These are phyloP conservation scores for Zasmidium citrigriseum DNA, from an alignment of 2,329 filamentous ascomycete genomes.

Conservation along the genomic window DNA sequence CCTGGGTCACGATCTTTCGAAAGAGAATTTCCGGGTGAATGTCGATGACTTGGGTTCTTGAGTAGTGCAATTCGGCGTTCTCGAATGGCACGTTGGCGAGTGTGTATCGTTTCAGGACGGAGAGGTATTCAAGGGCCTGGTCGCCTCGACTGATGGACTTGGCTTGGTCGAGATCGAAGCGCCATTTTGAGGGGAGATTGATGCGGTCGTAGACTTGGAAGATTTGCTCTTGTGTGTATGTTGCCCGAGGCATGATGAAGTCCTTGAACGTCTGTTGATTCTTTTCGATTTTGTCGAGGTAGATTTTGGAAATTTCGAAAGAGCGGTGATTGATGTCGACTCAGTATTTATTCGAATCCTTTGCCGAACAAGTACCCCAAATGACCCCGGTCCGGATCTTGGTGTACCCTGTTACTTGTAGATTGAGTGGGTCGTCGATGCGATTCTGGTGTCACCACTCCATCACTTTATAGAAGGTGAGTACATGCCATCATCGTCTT, in stretches of 20 bases:
- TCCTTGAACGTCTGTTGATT: background rate
- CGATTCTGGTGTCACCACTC: too few species aligned
- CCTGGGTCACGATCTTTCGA: conserved; percentile 51
- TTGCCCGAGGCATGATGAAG: conserved; percentile 4
- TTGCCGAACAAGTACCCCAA: background rate
- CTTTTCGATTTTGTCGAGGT: background rate
- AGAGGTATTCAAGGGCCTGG: conserved; percentile 24
- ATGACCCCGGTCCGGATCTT: background rate
- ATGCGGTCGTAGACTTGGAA: conserved; percentile 27
- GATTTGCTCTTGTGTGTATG: conserved; percentile 25
- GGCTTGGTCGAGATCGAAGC: conserved; percentile 17
- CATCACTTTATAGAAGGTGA: too few species aligned
- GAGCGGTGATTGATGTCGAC: background rate
- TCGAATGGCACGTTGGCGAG: conserved; percentile 56
- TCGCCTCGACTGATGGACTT: conserved; percentile 1
- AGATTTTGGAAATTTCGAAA: background rate
- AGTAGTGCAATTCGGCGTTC: conserved; percentile 58
- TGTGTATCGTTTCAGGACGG: conserved; percentile 26
- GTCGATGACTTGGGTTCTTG: conserved; percentile 49
- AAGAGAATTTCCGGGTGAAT: conserved; percentile 53
- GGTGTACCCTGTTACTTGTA: background rate
- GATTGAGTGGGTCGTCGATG: too few species aligned
- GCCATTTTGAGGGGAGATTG: conserved; percentile 22
- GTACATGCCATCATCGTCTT: too few species aligned
- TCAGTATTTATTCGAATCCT: too few species aligned